These are phyloP conservation scores for Lentinula detonsa DNA, from an alignment of 768 basidiomycete species.

Conservation along the genomic window DNA sequence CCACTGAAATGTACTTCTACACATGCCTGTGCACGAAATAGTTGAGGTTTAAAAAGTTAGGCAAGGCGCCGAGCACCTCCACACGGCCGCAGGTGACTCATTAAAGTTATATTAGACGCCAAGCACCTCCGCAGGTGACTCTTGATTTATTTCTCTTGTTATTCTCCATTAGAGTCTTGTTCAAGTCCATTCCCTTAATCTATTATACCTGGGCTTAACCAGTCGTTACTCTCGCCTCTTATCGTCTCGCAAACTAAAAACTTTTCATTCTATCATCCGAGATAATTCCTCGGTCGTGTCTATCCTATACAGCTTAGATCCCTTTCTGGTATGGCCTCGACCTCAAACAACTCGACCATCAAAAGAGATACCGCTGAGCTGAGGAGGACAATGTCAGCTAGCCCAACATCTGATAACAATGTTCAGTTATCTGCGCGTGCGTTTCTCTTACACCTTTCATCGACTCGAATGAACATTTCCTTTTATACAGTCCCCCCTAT, in stretches of 20 bases:
- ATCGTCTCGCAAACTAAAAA: too few relatives aligned
- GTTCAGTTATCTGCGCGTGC: slow-evolving; percentile 22
- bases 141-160: too few relatives aligned
- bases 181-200: too few relatives aligned
- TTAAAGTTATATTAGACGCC: not conserved
- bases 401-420: slow-evolving; percentile 19
- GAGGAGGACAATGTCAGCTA: slow-evolving; percentile 34
- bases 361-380: slow-evolving; percentile 44
- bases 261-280: not conserved
- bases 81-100: not conserved
- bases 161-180: too few relatives aligned
- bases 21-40: not conserved
- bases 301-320: not conserved
- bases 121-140: too few relatives aligned
- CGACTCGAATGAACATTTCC: not conserved
- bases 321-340: not conserved
- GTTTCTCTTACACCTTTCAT: slow-evolving; percentile 6
- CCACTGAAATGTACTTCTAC: not conserved
- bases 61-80: not conserved
- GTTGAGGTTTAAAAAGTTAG: not conserved
- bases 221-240: too few relatives aligned
- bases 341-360: not conserved
- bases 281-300: not conserved
- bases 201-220: too few relatives aligned
- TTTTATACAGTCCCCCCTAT: slow-evolving; percentile 64